Percentiles rank a stretch among this genome's conserved stretches.
These are phyloP conservation scores for Parietaria judaica DNA, from an alignment of 306 rosid genomes.

Conservation along the genomic window DNA sequence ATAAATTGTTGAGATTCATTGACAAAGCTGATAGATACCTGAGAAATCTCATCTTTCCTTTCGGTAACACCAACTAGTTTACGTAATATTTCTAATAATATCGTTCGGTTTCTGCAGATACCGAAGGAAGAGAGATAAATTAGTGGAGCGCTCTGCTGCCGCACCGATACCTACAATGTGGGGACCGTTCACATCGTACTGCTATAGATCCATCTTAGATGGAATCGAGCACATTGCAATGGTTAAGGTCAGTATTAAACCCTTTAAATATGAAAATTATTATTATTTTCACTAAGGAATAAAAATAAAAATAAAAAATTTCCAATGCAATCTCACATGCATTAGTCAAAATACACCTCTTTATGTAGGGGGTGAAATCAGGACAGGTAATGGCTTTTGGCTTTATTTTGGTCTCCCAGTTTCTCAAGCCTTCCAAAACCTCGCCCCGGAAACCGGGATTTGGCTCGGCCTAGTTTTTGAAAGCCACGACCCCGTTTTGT, in stretches of 20 bases:
- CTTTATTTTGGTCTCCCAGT: no score
- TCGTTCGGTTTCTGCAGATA: constrained; percentile 44
- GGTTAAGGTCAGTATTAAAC: constrained; percentile 66
- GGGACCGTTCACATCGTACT: constrained; percentile 84
- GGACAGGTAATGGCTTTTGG: no score
- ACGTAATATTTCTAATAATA: background rate
- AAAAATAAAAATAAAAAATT: no score
- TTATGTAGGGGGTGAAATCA: no score
- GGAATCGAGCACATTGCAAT: constrained; percentile 96
- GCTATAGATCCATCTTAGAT: constrained; percentile 70
- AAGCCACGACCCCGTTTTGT: no score
- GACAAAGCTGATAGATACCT: no score
- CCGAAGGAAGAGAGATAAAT: constrained; percentile 80
- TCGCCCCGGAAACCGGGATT: no score
- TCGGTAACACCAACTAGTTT: background rate
- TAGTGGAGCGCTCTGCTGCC: constrained; percentile 49
- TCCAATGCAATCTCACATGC: no score
- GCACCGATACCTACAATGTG: constrained; percentile 94
- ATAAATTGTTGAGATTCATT: background rate
- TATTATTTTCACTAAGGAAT: background rate
- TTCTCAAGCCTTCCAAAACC: no score
- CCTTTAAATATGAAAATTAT: background rate
- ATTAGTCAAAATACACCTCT: no score
- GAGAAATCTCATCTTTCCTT: background rate
- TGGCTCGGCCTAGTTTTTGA: no score